Base-by-base conservation (phyloP, 257 asterid species). In the Asclepias syriaca region DNA sequence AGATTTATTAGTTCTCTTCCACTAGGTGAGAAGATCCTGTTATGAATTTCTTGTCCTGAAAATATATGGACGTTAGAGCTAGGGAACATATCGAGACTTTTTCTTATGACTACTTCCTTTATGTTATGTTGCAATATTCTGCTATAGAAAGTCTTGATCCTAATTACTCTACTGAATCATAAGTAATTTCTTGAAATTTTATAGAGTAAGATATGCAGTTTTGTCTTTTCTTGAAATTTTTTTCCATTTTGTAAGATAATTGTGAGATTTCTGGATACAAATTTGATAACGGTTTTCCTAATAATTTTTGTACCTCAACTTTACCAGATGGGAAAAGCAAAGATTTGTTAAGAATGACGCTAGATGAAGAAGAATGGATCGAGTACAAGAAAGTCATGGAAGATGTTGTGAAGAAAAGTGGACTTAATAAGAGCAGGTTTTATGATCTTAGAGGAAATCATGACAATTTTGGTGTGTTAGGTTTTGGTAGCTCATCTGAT, bases 371-470 rank as follows among this genome's bases (percentile, higher is more conserved):
- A 74, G 99, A 94, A 83, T 95, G 99, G 99, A 73, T 87, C 50
- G 95, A 88, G 70, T 95, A 95, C 85, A 79, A 77, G 81, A 77
- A 86, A 46, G 92, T 87, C 72, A 84, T 90, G 96, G 87, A 81
- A 65, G 93, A 90, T 67, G 91, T 90, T 74, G 76, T 90, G 66
- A 73, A 69, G 77, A 85, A 84, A 70, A 95, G 99, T 80, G 94
- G 96, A 65, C 96, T 95, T 59, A 82, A 84, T 51, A 78, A 78
- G 80, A 87, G 69, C 59, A 55, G 69, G 39, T 95, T 95, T 65
- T 90, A 87, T 77, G 99, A 95, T 79, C 88, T 95, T 65, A 88
- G 98, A 73, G 99, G 99, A 70, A 91, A 95, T 78, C 99, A 95
- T 34, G 99, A 95, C 76, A 89, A 81, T 79, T 95, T 92, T 75